Evolutionary conservation across 345 rosid genomes (phyloP).

Genomic region (Firmiana major): DNA sequence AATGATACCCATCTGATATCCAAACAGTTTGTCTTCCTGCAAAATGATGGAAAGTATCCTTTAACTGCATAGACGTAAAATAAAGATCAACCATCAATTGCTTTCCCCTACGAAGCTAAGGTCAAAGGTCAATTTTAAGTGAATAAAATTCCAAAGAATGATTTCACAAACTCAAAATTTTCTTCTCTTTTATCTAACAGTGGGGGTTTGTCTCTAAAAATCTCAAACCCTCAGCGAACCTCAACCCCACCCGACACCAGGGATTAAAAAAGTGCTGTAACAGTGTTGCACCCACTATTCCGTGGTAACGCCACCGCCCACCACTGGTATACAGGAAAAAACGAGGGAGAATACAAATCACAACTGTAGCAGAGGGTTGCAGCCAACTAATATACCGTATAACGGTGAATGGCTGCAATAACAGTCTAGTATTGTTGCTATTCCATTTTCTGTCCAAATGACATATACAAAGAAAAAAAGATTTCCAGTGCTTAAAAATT

Average conservation of each 20-base stretch:
- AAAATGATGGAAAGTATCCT: slow-evolving; percentile 19
- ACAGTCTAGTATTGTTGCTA: too few species aligned
- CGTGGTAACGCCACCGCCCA: too few species aligned
- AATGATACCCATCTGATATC: slow-evolving; percentile 61
- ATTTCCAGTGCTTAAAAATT: too few species aligned
- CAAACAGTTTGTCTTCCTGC: slow-evolving; percentile 65
- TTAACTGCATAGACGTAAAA: slow-evolving; percentile 1
- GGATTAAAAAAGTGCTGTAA: neutral
- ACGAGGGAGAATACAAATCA: too few species aligned
- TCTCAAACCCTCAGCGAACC: neutral
- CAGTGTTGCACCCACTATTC: too few species aligned
- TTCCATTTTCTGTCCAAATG: too few species aligned
- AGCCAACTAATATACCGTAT: too few species aligned
- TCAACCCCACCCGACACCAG: neutral
- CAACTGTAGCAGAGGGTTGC: too few species aligned
- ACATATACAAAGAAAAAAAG: too few species aligned
- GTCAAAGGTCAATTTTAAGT: neutral
- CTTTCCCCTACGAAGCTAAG: neutral
- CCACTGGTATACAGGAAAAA: too few species aligned
- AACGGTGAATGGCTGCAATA: too few species aligned
- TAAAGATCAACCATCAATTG: slow-evolving; percentile 3
- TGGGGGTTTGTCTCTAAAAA: neutral
- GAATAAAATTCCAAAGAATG: neutral
- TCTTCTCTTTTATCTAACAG: too few species aligned
- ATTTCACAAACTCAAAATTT: neutral